A percentile compares a stretch with the other conserved stretches of the same genome.
Evolutionary conservation across 2,329 filamentous ascomycete species (phyloP).

Genomic region (Teratosphaeria destructans): DNA sequence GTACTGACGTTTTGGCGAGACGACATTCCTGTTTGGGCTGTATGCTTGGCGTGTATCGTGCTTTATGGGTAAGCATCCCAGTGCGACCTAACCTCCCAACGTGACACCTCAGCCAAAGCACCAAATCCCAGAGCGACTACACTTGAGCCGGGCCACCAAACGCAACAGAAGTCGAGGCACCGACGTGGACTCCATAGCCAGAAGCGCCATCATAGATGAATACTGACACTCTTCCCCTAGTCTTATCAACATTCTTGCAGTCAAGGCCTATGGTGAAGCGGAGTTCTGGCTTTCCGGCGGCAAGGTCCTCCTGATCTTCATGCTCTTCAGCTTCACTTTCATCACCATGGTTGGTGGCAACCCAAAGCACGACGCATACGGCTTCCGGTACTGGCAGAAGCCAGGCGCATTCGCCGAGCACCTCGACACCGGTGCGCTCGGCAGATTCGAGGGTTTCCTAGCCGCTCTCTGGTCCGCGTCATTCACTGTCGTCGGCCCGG

Average conservation of each 20-base stretch:
- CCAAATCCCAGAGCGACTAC: slow-evolving; percentile 2
- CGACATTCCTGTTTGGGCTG: slow-evolving; percentile 33
- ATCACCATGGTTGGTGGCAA: slow-evolving; percentile 26
- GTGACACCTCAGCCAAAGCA: not conserved
- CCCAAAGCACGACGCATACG: slow-evolving; percentile 26
- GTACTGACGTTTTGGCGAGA: slow-evolving; percentile 33
- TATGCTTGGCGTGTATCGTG: slow-evolving; percentile 32
- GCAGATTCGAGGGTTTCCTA: slow-evolving; percentile 28
- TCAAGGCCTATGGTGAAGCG: slow-evolving; percentile 36
- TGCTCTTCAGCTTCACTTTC: slow-evolving; percentile 23
- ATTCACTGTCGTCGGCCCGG: slow-evolving; percentile 30
- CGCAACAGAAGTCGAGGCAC: not conserved
- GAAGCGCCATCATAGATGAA: not conserved
- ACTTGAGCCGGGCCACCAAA: not conserved
- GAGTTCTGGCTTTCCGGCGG: slow-evolving; percentile 44
- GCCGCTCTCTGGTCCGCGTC: slow-evolving; percentile 29
- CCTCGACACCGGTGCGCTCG: slow-evolving; percentile 18
- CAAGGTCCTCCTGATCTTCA: slow-evolving; percentile 25
- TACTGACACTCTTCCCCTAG: not conserved
- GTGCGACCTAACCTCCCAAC: slow-evolving; percentile 3
- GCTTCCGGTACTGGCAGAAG: slow-evolving; percentile 31
- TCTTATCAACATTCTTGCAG: slow-evolving; percentile 33
- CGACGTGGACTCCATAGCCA: not conserved
- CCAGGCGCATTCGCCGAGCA: slow-evolving; percentile 22
- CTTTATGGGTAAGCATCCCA: slow-evolving; percentile 10